Conservation (phyloP, 2,329 filamentous ascomycete species). For the Hymenoscyphus repandus region DNA sequence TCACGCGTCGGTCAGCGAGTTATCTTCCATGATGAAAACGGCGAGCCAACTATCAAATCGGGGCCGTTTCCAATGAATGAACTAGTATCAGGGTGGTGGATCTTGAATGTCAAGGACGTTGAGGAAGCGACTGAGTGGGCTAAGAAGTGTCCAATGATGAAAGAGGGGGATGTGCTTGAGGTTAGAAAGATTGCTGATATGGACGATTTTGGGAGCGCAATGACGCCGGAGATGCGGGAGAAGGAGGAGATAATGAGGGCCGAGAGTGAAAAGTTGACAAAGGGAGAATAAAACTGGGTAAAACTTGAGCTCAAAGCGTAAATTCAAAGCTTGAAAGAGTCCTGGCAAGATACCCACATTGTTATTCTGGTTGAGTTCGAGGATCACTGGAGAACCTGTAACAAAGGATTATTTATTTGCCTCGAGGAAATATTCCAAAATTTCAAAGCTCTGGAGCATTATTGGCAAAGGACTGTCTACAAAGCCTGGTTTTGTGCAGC, state of each 20-base stretch:
- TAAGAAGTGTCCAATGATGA: constrained; percentile 1
- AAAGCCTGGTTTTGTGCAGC: too few species aligned
- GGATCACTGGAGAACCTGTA: too few species aligned
- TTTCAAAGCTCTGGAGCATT: too few species aligned
- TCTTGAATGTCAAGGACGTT: constrained; percentile 2
- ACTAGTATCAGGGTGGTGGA: constrained; percentile 3
- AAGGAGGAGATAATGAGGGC: neutral
- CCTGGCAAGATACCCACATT: too few species aligned
- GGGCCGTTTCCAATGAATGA: constrained; percentile 5
- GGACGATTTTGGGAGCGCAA: constrained; percentile 4
- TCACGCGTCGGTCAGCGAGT: neutral
- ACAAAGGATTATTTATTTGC: too few species aligned
- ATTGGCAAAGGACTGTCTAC: too few species aligned
- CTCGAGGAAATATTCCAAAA: too few species aligned
- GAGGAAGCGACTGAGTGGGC: constrained; percentile 4
- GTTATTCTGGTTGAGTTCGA: too few species aligned
- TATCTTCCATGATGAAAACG: neutral
- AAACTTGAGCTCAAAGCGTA: too few species aligned
- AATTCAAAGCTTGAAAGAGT: too few species aligned
- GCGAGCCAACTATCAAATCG: neutral
- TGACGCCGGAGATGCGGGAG: neutral
- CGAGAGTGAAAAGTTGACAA: neutral
- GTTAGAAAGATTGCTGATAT: constrained; percentile 4
- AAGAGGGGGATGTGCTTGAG: neutral
- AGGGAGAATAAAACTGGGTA: too few species aligned